Base-by-base conservation (phyloP, 345 rosid genomes). In the Eutrema heterophyllum region DNA sequence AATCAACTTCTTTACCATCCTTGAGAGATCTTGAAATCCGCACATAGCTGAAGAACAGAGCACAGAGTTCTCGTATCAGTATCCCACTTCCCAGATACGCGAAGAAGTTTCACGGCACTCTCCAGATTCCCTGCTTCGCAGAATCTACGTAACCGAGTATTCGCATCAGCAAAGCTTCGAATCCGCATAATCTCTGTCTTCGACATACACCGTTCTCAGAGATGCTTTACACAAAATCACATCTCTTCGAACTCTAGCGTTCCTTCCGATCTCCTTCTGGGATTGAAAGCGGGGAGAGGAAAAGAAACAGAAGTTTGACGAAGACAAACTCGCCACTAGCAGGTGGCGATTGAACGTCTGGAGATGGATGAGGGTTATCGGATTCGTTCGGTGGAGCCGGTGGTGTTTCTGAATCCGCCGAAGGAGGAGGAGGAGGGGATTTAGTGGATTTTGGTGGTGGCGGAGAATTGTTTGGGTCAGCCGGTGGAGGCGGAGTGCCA, bases 1-100 rank as follows among this genome's bases (percentile, higher is more conserved):
- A 83, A 74, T 85, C 89, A 62, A 88, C 84, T 58, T 76, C 69
- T 79, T 70, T 79, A 18, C 89, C 93, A 26, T 81, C 65, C 29
- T 70, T 36, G 5, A 85, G 68, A 14, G 88, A 84, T 43, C 76
- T 83, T n/a, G 3, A 66, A 60, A 60, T 85, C 90, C 1, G 91
- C 89, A 78, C 88, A 88, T 48, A 86, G 89, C 73, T 90, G 89
- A 61, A 90, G 68, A 55, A 86, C 18, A 40, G 83, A 77, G 71
- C 86, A 84, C 38, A 84, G 64, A 6, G 88, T 86, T 51, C 76
- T 80, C 2, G 82, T 67, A 15, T 78, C 80, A 46, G 88, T 72
- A 63, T 83, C 50, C 35, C 49, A 30, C 32, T 77, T 82, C 45
- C 62, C 44, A 45, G 84, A 78, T 64, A 33, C 60, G 55, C 52